A percentile compares a stretch with the other conserved stretches of the same genome.
These are phyloP conservation scores for Schwanniomyces pseudopolymorphus DNA, from an alignment of 805 yeast genomes.

Conservation along the genomic window DNA sequence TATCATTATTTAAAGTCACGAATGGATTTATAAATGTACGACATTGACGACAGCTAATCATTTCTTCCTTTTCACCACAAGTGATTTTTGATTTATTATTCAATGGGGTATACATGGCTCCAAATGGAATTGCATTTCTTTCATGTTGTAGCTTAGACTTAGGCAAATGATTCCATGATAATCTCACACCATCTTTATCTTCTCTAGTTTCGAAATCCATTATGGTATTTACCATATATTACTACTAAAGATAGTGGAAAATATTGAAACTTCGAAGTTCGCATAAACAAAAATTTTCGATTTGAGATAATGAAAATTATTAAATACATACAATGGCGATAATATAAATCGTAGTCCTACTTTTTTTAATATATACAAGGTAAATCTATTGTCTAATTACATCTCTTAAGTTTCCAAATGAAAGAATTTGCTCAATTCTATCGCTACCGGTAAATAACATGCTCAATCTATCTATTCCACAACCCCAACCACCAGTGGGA, in stretches of 20 bases:
- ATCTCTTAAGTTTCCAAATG: constrained; percentile 73
- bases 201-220: constrained; percentile 58
- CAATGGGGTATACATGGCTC: constrained; percentile 60
- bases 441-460: constrained; percentile 69
- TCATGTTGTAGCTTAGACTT: constrained; percentile 52
- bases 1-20: constrained; percentile 32
- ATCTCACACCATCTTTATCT: constrained; percentile 71
- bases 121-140: constrained; percentile 54
- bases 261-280: neutral
- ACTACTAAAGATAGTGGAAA: neutral
- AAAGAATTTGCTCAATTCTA: constrained; percentile 72
- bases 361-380: constrained; percentile 2
- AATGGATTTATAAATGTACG: constrained; percentile 55
- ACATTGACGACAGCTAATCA: constrained; percentile 53
- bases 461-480: constrained; percentile 86
- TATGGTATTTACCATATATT: neutral
- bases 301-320: neutral
- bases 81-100: constrained; percentile 44
- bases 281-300: neutral
- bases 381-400: constrained; percentile 56
- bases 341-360: neutral
- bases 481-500: constrained; percentile 98
- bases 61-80: constrained; percentile 31
- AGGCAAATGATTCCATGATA: constrained; percentile 70
- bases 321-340: neutral